Evolutionary conservation across 805 yeast genomes (phyloP).

Genomic region (Candida insectorum): DNA sequence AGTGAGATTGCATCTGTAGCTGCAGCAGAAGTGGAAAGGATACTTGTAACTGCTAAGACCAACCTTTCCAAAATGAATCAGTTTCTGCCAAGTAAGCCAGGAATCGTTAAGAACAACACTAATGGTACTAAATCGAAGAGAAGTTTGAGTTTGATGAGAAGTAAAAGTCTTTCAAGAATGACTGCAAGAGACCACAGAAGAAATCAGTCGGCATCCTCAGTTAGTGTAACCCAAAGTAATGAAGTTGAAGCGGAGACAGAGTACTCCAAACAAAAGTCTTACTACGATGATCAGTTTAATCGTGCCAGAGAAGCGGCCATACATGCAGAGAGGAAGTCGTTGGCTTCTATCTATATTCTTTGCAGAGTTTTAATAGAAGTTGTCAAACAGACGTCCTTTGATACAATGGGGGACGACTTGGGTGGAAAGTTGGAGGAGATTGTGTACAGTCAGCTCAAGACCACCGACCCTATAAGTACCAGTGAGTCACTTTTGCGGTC

Average conservation of each 20-base stretch:
- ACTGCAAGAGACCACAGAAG: constrained; percentile 38
- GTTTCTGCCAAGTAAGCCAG: constrained; percentile 5
- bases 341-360: constrained; percentile 81
- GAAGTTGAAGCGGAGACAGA: constrained; percentile 10
- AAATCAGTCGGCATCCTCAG: constrained; percentile 46
- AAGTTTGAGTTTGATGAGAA: constrained; percentile 38
- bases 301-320: constrained; percentile 65
- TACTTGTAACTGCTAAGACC: constrained; percentile 23
- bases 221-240: neutral
- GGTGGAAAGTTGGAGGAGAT: constrained; percentile 87
- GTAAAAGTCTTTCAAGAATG: constrained; percentile 35
- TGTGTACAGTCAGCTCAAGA: constrained; percentile 82
- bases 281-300: constrained; percentile 29
- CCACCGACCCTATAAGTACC: constrained; percentile 77
- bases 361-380: constrained; percentile 92
- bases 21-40: constrained; percentile 37
- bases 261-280: constrained; percentile 18
- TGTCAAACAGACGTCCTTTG: constrained; percentile 80
- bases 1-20: constrained; percentile 70
- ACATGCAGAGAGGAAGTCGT: constrained; percentile 81
- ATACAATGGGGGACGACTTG: constrained; percentile 70
- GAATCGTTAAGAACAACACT: constrained; percentile 3
- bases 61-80: constrained; percentile 6
- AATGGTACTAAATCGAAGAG: constrained; percentile 27
- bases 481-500: constrained; percentile 67